These are phyloP conservation scores for Penicillium longicatenatum DNA, from an alignment of 495 filamentous ascomycete species.

Conservation along the genomic window DNA sequence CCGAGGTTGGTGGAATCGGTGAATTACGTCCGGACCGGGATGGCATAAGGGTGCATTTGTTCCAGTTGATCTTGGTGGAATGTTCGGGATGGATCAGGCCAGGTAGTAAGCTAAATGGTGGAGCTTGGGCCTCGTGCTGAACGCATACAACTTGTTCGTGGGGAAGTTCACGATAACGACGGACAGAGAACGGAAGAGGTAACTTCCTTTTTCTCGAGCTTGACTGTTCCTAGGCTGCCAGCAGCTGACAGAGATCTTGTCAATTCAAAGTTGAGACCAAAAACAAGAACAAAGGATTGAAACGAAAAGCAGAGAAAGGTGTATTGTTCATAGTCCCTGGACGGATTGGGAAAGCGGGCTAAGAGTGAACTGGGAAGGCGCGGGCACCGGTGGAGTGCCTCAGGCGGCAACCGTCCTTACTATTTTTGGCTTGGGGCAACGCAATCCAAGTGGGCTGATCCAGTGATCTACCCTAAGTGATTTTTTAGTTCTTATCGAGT, in stretches of 20 bases:
- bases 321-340: conserved; percentile 24
- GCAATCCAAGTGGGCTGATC: background rate
- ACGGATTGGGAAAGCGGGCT: conserved; percentile 32
- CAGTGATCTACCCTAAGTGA: background rate
- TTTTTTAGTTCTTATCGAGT: background rate
- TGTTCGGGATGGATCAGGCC: conserved; percentile 6
- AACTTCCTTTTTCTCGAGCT: background rate
- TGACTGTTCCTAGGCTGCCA: background rate
- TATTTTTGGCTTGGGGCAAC: conserved; percentile 24
- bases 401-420: conserved; percentile 12
- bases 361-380: conserved; percentile 12
- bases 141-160: conserved; percentile 21
- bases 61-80: conserved; percentile 1
- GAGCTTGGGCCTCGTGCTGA: conserved; percentile 17
- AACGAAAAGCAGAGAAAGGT: conserved; percentile 8
- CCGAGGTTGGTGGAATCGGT: conserved; percentile 35
- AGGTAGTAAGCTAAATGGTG: conserved; percentile 7
- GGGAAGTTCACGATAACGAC: conserved; percentile 16
- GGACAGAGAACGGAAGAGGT: background rate
- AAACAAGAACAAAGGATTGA: conserved; percentile 10
- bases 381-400: conserved; percentile 10
- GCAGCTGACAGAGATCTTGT: background rate
- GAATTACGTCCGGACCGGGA: conserved; percentile 39
- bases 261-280: background rate
- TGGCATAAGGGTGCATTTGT: conserved; percentile 45